Percentiles rank a stretch among this genome's conserved stretches.
phyloP scores from a whole-genome alignment of 1,284 basidiomycete species.

The Neonothopanus nambi region DNA sequence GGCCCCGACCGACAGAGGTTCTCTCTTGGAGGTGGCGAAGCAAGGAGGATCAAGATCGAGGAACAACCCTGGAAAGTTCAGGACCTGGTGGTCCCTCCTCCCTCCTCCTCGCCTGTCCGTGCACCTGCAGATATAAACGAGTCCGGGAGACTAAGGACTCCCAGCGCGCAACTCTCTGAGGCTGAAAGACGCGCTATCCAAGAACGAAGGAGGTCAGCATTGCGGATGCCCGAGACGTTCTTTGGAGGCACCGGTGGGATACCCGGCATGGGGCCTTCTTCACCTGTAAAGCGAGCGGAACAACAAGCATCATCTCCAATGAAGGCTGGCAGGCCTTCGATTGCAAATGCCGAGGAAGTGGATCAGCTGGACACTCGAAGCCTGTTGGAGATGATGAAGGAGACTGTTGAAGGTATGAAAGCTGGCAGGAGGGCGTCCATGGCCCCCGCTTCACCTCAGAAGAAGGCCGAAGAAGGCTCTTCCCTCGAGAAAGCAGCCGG shows the following conservation, averaged over 20 bases:
- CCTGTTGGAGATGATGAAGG: constrained; percentile 60
- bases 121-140: not conserved
- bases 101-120: constrained; percentile 1
- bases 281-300: not conserved
- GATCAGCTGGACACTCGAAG: constrained; percentile 48
- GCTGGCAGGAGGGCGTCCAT: constrained; percentile 45
- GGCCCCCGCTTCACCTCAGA: constrained; percentile 21
- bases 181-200: constrained; percentile 13
- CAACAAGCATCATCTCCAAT: constrained; percentile 17
- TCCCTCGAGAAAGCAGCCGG: not conserved
- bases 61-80: constrained; percentile 53
- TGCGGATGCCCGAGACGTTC: constrained; percentile 11
- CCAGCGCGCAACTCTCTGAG: not conserved
- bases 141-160: not conserved
- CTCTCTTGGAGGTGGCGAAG: constrained; percentile 43
- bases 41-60: constrained; percentile 44
- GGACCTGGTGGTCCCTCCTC: constrained; percentile 50
- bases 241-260: constrained; percentile 12
- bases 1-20: constrained; percentile 20
- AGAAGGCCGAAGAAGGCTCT: constrained; percentile 12
- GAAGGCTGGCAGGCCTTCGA: constrained; percentile 23
- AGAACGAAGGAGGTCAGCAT: constrained; percentile 13
- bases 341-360: constrained; percentile 24
- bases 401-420: constrained; percentile 62
- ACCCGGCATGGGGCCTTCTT: constrained; percentile 11